Evolutionary conservation across 2,329 filamentous ascomycete genomes (phyloP).

Genomic region (Paraconiothyrium sp.): DNA sequence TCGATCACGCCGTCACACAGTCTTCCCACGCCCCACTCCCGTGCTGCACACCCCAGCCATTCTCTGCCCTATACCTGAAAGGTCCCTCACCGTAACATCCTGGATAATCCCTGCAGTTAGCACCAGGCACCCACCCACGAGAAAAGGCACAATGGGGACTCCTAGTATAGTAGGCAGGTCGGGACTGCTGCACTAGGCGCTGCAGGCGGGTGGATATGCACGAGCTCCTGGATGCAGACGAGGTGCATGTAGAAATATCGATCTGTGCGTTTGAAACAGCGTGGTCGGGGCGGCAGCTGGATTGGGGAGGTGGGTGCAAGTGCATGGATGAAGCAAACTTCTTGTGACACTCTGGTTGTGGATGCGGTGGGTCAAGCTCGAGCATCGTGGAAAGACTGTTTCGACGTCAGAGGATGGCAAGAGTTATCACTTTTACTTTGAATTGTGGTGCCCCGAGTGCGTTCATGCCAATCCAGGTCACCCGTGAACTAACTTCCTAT

Average conservation of each 20-base stretch:
- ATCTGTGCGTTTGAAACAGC: constrained; percentile 13
- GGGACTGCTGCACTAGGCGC: not conserved
- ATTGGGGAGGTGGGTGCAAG: not conserved
- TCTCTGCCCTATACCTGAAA: not conserved
- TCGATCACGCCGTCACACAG: constrained; percentile 8
- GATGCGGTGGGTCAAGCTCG: not conserved
- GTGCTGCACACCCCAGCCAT: not conserved
- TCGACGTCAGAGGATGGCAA: not conserved
- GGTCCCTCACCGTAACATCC: constrained; percentile 4
- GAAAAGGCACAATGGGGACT: not conserved
- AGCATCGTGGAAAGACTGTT: constrained; percentile 7
- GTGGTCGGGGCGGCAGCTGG: not conserved
- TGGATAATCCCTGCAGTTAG: constrained; percentile 11
- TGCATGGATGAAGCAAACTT: not conserved
- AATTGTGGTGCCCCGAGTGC: not conserved
- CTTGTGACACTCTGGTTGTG: not conserved
- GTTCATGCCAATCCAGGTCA: not conserved
- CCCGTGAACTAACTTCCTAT: not conserved
- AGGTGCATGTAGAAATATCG: constrained; percentile 1
- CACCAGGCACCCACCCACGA: constrained; percentile 2
- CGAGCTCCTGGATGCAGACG: constrained; percentile 3
- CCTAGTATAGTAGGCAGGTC: not conserved
- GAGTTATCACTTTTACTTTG: not conserved
- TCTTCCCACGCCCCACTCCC: constrained; percentile 10
- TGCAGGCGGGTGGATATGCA: not conserved